A percentile compares a stretch with the other conserved stretches of the same genome.
These are phyloP conservation scores for Scenedesmus sp. DNA, from an alignment of 163 green algal species.

Conservation along the genomic window DNA sequence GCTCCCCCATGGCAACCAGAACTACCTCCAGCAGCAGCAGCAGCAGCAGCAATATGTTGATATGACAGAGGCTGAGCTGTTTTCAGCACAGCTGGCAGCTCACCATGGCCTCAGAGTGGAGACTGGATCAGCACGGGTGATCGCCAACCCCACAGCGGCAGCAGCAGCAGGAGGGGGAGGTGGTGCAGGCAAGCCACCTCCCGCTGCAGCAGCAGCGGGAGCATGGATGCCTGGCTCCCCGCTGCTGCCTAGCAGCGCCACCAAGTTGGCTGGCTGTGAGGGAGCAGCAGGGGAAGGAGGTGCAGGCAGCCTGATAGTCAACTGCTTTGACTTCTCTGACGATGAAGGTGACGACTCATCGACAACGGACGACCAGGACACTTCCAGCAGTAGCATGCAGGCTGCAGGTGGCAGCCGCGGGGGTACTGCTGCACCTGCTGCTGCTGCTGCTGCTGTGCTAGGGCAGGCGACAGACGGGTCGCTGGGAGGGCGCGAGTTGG, in stretches of 20 bases:
- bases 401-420: background rate
- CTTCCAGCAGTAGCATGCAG: background rate
- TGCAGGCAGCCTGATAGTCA: background rate
- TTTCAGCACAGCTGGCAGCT: background rate
- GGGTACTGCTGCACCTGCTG: background rate
- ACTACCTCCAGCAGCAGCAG: background rate
- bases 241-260: background rate
- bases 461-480: background rate
- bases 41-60: background rate
- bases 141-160: background rate
- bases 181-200: background rate
- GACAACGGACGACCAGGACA: background rate
- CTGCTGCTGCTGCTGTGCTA: background rate
- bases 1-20: background rate
- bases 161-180: background rate
- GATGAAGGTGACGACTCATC: background rate
- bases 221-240: background rate
- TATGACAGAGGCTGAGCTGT: constrained; percentile 18
- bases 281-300: background rate
- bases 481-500: background rate
- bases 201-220: background rate
- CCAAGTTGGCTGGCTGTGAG: background rate
- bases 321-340: background rate
- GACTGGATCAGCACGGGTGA: background rate
- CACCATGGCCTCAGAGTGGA: background rate